phyloP scores from a whole-genome alignment of 176 grass and related monocot species.

The Raddia guianensis region DNA sequence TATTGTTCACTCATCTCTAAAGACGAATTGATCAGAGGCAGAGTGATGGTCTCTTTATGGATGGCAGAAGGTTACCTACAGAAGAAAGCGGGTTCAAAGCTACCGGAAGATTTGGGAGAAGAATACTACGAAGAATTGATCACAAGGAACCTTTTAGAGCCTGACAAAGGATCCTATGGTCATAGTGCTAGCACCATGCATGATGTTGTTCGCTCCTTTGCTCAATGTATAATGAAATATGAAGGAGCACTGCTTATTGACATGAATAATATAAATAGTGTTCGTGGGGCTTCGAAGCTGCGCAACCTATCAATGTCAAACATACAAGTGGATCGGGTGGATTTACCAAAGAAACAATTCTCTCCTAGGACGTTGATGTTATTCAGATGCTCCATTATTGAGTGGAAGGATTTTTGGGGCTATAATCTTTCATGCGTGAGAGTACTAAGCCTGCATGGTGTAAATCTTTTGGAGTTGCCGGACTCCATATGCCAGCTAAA shows the following conservation, averaged over 20 bases:
- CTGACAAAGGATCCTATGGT: fast-evolving
- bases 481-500: conserved; percentile 18
- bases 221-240: not conserved
- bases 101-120: not conserved
- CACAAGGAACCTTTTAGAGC: conserved; percentile 30
- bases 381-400: not conserved
- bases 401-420: not conserved
- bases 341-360: not conserved
- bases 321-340: no score
- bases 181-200: not conserved
- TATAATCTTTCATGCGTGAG: not conserved
- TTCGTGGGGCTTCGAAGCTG: not conserved
- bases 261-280: not conserved
- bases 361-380: conserved; percentile 23
- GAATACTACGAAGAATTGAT: conserved; percentile 30
- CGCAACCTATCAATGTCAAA: conserved; percentile 26
- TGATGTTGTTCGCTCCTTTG: conserved; percentile 35
- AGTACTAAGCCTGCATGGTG: not conserved
- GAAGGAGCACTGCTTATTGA: not conserved
- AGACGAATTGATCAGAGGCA: fast-evolving
- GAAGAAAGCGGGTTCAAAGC: not conserved
- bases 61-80: conserved; percentile 16
- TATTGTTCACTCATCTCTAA: conserved; percentile 36
- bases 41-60: not conserved
- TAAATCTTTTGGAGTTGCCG: not conserved